These are phyloP conservation scores for Saccharomyces hybrid DNA, from an alignment of 1,139 yeast species.

Conservation along the genomic window DNA sequence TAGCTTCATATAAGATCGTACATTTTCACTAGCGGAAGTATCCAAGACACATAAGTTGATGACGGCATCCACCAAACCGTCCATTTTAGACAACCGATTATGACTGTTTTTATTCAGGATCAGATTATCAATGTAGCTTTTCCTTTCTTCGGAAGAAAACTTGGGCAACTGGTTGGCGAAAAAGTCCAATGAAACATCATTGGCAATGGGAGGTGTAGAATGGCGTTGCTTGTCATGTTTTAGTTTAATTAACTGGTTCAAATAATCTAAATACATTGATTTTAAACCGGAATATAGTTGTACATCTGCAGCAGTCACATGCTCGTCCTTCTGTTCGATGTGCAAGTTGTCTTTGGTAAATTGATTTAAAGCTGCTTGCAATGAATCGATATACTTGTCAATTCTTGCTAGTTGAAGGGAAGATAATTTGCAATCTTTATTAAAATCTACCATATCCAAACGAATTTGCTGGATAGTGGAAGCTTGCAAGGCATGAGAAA, in stretches of 20 bases:
- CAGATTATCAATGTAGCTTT: constrained; percentile 18
- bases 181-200: neutral
- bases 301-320: constrained; percentile 25
- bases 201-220: neutral
- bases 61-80: constrained; percentile 15
- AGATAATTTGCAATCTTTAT: constrained; percentile 11
- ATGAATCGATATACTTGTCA: constrained; percentile 18
- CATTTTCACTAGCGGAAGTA: constrained; percentile 21
- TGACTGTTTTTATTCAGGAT: constrained; percentile 8
- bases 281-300: constrained; percentile 28
- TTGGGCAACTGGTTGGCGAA: constrained; percentile 11
- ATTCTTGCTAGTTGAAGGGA: constrained; percentile 16
- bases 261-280: constrained; percentile 28
- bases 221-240: constrained; percentile 6
- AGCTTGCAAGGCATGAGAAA: constrained; percentile 29
- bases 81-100: constrained; percentile 9
- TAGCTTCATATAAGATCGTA: constrained; percentile 13
- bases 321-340: constrained; percentile 16
- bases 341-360: constrained; percentile 28
- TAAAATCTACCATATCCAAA: constrained; percentile 19
- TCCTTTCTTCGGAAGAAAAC: constrained; percentile 21
- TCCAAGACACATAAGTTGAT: constrained; percentile 24
- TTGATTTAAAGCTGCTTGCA: constrained; percentile 20
- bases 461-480: constrained; percentile 25
- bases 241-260: constrained; percentile 21